Percentiles rank a stretch among this genome's conserved stretches.
These are phyloP conservation scores for Nannizzia gypsea DNA, from an alignment of 2,329 filamentous ascomycete species.

Conservation along the genomic window DNA sequence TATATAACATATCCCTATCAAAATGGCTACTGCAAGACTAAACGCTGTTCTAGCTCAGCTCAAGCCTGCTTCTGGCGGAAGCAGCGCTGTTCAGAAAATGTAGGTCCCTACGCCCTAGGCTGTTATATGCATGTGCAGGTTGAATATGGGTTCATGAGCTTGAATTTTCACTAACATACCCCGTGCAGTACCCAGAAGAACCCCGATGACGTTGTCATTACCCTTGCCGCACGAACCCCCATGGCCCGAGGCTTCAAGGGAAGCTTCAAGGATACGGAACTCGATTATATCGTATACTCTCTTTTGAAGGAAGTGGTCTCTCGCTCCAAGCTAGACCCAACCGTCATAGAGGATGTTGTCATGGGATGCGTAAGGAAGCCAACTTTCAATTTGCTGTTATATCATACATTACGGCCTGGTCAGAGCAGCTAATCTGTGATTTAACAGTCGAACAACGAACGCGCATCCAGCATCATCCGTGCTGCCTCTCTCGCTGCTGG, in stretches of 20 bases:
- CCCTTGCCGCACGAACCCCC: conserved; percentile 77
- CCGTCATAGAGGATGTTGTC: conserved; percentile 77
- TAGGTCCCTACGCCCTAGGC: conserved; percentile 6
- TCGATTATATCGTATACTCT: conserved; percentile 77
- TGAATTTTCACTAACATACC: conserved; percentile 1
- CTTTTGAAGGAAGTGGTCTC: conserved; percentile 64
- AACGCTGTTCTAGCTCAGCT: conserved; percentile 15
- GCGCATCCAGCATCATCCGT: conserved; percentile 79
- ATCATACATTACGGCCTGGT: background rate
- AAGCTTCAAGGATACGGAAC: conserved; percentile 82
- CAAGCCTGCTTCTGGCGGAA: conserved; percentile 14
- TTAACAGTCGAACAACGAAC: background rate
- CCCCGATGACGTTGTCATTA: conserved; percentile 93
- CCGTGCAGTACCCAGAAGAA: conserved; percentile 68
- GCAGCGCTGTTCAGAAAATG: conserved; percentile 14
- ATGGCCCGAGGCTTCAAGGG: conserved; percentile 82
- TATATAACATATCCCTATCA: background rate
- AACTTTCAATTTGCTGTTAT: background rate
- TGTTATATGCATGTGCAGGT: background rate
- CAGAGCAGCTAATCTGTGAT: background rate
- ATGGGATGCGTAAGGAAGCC: conserved; percentile 64
- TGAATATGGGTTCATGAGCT: background rate
- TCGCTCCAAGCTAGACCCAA: conserved; percentile 65
- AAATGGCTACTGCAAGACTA: conserved; percentile 16
- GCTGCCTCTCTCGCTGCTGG: conserved; percentile 82